Evolutionary conservation across 2,329 filamentous ascomycete species (phyloP).

Genomic region (Colletotrichum phormii): DNA sequence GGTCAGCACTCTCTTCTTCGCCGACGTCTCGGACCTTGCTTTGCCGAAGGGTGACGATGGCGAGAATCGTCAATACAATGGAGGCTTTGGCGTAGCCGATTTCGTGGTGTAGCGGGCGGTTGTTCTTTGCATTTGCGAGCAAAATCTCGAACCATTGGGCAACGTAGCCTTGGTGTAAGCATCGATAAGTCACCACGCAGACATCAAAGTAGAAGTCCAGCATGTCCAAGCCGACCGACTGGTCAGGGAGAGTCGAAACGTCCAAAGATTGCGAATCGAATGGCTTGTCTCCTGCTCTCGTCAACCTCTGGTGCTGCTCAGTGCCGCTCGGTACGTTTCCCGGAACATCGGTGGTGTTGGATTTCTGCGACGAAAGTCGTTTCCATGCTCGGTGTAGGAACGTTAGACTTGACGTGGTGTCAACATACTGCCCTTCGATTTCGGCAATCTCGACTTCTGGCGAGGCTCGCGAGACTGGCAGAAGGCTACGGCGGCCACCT

Average conservation of each 20-base stretch:
- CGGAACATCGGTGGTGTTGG: constrained; percentile 41
- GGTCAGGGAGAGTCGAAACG: constrained; percentile 37
- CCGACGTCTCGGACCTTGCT: constrained; percentile 46
- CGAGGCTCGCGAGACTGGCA: constrained; percentile 32
- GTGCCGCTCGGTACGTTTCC: constrained; percentile 35
- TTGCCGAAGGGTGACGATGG: constrained; percentile 59
- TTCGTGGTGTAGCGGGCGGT: constrained; percentile 49
- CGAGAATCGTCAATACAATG: constrained; percentile 59
- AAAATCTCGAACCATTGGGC: constrained; percentile 58
- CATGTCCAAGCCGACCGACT: constrained; percentile 37
- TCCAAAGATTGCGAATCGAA: constrained; percentile 37
- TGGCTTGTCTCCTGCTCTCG: constrained; percentile 45
- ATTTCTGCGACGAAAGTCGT: constrained; percentile 48
- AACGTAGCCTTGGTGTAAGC: constrained; percentile 64
- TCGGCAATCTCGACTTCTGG: constrained; percentile 48
- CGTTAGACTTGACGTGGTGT: constrained; percentile 65
- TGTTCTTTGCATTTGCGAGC: constrained; percentile 48
- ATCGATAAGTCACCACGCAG: constrained; percentile 69
- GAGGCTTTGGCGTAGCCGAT: constrained; percentile 59
- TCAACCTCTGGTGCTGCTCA: constrained; percentile 42
- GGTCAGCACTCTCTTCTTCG: constrained; percentile 14
- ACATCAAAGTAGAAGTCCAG: constrained; percentile 66
- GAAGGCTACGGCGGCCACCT: constrained; percentile 17
- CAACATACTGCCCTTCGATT: constrained; percentile 66
- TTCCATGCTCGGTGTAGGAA: constrained; percentile 67